phyloP scores from a whole-genome alignment of 805 yeast species.

The Candida pseudoglaebosa region DNA sequence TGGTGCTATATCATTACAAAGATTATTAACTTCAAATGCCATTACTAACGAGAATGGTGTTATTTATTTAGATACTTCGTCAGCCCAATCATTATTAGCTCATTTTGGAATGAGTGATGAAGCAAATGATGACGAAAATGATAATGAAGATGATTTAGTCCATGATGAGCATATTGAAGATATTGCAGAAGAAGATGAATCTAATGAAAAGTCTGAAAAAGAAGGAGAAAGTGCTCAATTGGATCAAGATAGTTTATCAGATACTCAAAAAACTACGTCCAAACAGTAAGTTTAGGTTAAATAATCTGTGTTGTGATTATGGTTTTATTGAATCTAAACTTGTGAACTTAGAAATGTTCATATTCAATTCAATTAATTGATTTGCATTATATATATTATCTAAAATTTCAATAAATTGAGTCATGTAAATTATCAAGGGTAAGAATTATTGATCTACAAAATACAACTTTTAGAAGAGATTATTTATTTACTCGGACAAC shows the following conservation, averaged over 20 bases:
- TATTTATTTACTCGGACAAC: constrained; percentile 2
- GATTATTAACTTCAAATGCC: constrained; percentile 44
- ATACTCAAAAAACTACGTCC: neutral
- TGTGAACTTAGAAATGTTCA: neutral
- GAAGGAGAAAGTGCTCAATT: neutral
- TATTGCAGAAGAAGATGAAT: constrained; percentile 22
- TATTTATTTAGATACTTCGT: constrained; percentile 58
- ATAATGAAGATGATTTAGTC: constrained; percentile 21
- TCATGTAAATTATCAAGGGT: constrained; percentile 1
- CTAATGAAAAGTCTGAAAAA: constrained; percentile 8
- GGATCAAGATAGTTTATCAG: neutral
- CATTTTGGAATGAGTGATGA: constrained; percentile 38
- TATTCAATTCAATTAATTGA: constrained; percentile 1
- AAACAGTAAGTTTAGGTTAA: too few species aligned
- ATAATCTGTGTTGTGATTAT: too few species aligned
- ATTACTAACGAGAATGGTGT: constrained; percentile 60
- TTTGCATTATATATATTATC: constrained; percentile 1
- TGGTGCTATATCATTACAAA: constrained; percentile 43
- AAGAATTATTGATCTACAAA: neutral
- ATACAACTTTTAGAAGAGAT: neutral
- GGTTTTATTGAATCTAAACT: neutral
- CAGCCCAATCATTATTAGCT: constrained; percentile 61
- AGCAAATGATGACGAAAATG: constrained; percentile 26
- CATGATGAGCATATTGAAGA: constrained; percentile 30
- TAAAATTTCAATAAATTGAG: constrained; percentile 2